Evolutionary conservation across 148 eudicot genomes (phyloP), one percentile per base, ranked within the genome.

Genomic region (Rheum nobile): DNA sequence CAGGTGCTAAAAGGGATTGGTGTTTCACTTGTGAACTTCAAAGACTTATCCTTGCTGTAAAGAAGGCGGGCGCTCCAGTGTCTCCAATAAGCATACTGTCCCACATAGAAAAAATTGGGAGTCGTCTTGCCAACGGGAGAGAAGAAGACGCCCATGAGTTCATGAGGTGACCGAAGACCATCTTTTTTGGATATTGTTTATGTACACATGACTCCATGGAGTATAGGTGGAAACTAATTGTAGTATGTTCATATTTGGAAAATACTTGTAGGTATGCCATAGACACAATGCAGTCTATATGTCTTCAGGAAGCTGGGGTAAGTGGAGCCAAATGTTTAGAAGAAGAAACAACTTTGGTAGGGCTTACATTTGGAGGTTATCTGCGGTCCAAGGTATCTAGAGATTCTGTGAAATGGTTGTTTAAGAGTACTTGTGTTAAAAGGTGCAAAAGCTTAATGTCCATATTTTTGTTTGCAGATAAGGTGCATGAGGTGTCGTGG

Each of bases 111-210:
- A 86, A 79, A 74, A 87, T 82, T 16, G 91, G 96, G 61, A 79
- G 93, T 78, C 84, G 81, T 78, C 89, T 93, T 75, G 77, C 89
- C 13, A 80, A 79, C 81, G 96, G 98, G 54, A 84, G 85, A 78
- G 84, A 93, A 82, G 98, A 93, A 88, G 97, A 92, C 76, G 97
- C 97, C 8, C 97, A 92, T 79, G 98, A 93, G 79, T 93, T 93
- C 80, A 76, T 93, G 59, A 85, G 98, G 98, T 88, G 71, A 76
- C 75, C 31, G 78, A 17, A 28, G 70, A 31, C 12, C 6, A 13
- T 72, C 50, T 17, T 32, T 67, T 31, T 35, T 21, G 14, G 29
- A 54, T 12, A n/a, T 55, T 44, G 16, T 34, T 17, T 65, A 31
- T 65, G 70, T 65, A 17, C 70, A 29, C 8, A 31, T 6, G 21